Conservation (phyloP, 768 basidiomycete species). For the Fomitopsis pulvina region DNA sequence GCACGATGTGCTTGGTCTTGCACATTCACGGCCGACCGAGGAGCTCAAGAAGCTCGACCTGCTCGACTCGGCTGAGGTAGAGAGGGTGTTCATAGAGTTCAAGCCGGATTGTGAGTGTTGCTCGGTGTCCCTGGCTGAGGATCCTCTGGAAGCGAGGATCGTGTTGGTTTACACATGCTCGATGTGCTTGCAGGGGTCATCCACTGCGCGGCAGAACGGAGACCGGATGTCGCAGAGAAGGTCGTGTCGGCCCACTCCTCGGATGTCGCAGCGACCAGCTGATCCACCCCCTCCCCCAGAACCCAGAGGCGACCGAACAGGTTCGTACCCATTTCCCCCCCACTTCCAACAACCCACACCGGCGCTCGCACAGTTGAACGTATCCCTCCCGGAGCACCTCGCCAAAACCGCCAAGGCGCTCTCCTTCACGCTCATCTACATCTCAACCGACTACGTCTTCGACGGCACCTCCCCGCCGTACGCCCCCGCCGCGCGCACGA, state of each 20-base stretch:
- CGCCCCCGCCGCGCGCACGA: conserved; percentile 59
- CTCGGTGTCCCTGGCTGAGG: too few relatives aligned
- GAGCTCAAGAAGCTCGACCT: conserved; percentile 63
- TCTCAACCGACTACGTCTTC: conserved; percentile 97
- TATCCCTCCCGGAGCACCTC: conserved; percentile 64
- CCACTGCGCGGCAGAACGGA: conserved; percentile 91
- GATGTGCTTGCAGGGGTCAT: conserved; percentile 81
- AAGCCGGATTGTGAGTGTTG: conserved; percentile 61
- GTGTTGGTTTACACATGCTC: too few relatives aligned
- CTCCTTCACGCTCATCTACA: conserved; percentile 74
- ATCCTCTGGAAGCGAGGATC: too few relatives aligned
- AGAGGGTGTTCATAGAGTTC: conserved; percentile 46
- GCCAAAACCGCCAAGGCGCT: conserved; percentile 57
- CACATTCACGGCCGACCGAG: conserved; percentile 55
- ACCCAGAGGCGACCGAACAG: conserved; percentile 60
- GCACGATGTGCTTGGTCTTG: conserved; percentile 58
- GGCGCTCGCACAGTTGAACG: conserved; percentile 60
- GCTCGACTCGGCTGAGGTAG: conserved; percentile 47
- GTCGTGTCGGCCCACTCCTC: conserved; percentile 28
- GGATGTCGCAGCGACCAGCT: neutral
- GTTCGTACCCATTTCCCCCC: conserved; percentile 33
- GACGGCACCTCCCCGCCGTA: conserved; percentile 93
- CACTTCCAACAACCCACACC: neutral
- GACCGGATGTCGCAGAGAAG: conserved; percentile 90
- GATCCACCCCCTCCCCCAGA: conserved; percentile 28